Conservation (phyloP, 164 flowering plant genomes). For the Stephania cephalantha region DNA sequence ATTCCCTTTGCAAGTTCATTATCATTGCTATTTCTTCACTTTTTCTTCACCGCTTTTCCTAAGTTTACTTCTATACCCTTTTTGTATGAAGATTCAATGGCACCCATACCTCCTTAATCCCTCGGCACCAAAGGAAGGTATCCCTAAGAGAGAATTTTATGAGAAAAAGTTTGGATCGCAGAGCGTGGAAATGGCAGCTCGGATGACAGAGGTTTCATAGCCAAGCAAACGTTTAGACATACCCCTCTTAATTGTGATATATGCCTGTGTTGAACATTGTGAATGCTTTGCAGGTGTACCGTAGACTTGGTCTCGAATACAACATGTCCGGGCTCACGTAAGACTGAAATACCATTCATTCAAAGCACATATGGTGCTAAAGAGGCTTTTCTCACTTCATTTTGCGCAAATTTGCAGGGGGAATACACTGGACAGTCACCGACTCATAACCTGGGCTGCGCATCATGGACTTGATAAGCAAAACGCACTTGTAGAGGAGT, state of each 20-base stretch:
- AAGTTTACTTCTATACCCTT: background rate
- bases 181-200: slow-evolving; percentile 34
- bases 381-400: background rate
- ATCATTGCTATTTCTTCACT: background rate
- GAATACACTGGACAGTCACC: slow-evolving; percentile 80
- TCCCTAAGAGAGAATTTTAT: slow-evolving; percentile 52
- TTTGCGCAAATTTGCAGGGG: slow-evolving; percentile 56
- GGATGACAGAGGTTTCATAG: slow-evolving; percentile 69
- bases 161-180: slow-evolving; percentile 59
- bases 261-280: background rate
- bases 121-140: slow-evolving; percentile 77
- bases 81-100: slow-evolving; percentile 58
- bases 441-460: slow-evolving; percentile 72
- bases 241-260: background rate
- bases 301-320: slow-evolving; percentile 56
- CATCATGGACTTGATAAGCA: slow-evolving; percentile 72
- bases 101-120: slow-evolving; percentile 82
- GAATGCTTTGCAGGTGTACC: slow-evolving; percentile 50
- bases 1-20: background rate
- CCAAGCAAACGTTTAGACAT: background rate
- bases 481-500: slow-evolving; percentile 76
- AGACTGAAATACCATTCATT: slow-evolving; percentile 19
- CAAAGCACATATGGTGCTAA: background rate
- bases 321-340: slow-evolving; percentile 74
- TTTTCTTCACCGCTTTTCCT: background rate